Base-by-base conservation (phyloP, 2,329 filamentous ascomycete genomes). In the Fusarium pseudocircinatum region DNA sequence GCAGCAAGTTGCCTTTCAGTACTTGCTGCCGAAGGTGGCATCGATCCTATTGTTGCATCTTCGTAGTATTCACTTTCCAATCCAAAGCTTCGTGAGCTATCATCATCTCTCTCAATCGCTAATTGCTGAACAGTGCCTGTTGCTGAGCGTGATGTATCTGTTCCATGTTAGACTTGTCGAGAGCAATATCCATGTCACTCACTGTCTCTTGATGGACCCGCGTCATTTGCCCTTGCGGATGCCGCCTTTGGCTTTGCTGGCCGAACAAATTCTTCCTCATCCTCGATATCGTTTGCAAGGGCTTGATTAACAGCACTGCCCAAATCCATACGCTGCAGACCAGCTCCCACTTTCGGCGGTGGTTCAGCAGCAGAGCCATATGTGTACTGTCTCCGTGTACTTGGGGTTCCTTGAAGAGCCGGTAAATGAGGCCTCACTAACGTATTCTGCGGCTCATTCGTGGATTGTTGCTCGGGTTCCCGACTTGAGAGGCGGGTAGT, bases 301-400 rank as follows among this genome's bases (percentile, higher is more conserved):
- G 77, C 80, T 18, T 75, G 73, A 15, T 73, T 76, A 37, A 83
- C 78, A 13, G 80, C 82, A 50, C 68, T 77, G 58, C 74, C 75
- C 24, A 83, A 65, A 44, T 78, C 74, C 67, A 77, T 72, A 24
- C 72, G 63, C 30, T 76, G 75, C 11, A 70, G 34, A 75, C 79
- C 60, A 68, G 67, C 59, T 52, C 65, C 69, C 40, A 67, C 54
- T 67, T 77, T 70, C 40, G 78, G 78, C 24, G 73, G 71, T 5
- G 82, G 82, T 56, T 84, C 82, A 36, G 71, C 78, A n/a, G 63
- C 80, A 39, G 82, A 80, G 39, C 82, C 82, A 72, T 84, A 84
- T 3, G 81, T 78, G 63, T 83, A 83, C 67, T 83, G 81, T 43
- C 82, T 77, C 36, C 81, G 77, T 16, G 81, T 77, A 49, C 81